Evolutionary conservation across 768 basidiomycete species (phyloP), one percentile per base, ranked within the genome.

Genomic region (Russula sp.): DNA sequence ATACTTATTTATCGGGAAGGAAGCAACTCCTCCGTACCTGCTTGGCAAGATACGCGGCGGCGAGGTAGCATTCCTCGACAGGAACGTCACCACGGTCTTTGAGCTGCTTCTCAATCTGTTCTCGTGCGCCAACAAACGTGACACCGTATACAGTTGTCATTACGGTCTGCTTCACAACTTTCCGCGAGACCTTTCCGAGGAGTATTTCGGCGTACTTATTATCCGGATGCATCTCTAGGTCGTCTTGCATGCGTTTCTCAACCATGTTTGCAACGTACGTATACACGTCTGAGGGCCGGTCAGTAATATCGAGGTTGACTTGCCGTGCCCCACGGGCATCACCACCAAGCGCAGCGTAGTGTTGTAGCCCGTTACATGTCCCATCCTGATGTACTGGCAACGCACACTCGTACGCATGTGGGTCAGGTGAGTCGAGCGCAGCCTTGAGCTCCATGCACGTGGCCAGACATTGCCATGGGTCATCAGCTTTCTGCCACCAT

Each of bases 121-220:
- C 91, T 46, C 93, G 83, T 22, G 97, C 97, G 39, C 97, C 97
- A 57, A 98, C 76, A 74, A 86, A 95, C 0, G 97, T 99, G 16
- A 99, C 95, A 22, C 97, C 96, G 70, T 98, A 98, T 38, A 98
- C 96, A 3, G 96, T 98, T 0, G 96, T 99, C 97, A 99, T 99
- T 66, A 98, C 92, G 25, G 97, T 98, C 77, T 98, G 96, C 78
- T 99, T 99, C 67, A 99, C 96, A 18, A 97, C 87, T 74, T 99
- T 98, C 25, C 97, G 76, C 20, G 91, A 79, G 35, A 99, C 79
- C 73, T 91, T 92, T 36, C 90, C 92, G 45, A 77, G 57, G 32
- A 96, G 78, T 65, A 89, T 66, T 52, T 74, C 63, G 0, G 93
- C 96, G 58, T 76, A 73, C 57, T 75, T 70, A 25, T 75, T 59